Evolutionary conservation across 345 rosid species (phyloP).

Genomic region (Ceriops zippeliana): DNA sequence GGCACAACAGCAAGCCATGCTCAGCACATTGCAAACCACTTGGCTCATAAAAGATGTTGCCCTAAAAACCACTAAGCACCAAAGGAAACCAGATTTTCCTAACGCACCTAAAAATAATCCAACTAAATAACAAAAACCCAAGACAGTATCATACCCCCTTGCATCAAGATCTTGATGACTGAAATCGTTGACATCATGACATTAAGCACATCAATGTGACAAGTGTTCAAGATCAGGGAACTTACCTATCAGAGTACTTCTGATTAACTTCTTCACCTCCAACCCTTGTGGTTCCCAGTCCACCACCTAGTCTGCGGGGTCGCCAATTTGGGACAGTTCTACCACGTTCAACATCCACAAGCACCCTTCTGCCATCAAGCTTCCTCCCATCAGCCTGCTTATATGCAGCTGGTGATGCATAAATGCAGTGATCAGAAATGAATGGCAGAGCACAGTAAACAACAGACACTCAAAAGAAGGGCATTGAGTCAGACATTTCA

Average conservation of each 20-base stretch:
- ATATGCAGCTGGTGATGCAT: constrained; percentile 66
- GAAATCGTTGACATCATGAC: not conserved
- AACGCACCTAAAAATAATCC: not conserved
- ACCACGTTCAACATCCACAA: constrained; percentile 98
- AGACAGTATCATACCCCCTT: not conserved
- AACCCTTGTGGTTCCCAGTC: constrained; percentile 90
- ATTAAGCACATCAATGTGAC: not conserved
- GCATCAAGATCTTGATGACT: not conserved
- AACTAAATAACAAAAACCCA: constrained; percentile 1
- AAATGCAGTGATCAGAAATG: constrained; percentile 13
- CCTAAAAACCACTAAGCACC: not conserved
- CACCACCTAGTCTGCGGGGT: constrained; percentile 98
- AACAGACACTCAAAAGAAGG: not conserved
- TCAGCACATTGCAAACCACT: not conserved
- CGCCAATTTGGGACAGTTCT: constrained; percentile 99
- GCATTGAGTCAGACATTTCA: constrained; percentile 62
- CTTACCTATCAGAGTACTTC: constrained; percentile 43
- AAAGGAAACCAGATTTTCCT: not conserved
- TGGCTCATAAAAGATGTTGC: not conserved
- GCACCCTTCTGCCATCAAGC: constrained; percentile 96
- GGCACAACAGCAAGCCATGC: not conserved
- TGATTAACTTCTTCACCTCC: constrained; percentile 77
- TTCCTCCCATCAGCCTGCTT: constrained; percentile 99
- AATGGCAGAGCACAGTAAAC: not conserved
- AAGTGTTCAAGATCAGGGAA: not conserved